Evolutionary conservation across 768 basidiomycete species (phyloP).

Genomic region (Tulasnella sp.): DNA sequence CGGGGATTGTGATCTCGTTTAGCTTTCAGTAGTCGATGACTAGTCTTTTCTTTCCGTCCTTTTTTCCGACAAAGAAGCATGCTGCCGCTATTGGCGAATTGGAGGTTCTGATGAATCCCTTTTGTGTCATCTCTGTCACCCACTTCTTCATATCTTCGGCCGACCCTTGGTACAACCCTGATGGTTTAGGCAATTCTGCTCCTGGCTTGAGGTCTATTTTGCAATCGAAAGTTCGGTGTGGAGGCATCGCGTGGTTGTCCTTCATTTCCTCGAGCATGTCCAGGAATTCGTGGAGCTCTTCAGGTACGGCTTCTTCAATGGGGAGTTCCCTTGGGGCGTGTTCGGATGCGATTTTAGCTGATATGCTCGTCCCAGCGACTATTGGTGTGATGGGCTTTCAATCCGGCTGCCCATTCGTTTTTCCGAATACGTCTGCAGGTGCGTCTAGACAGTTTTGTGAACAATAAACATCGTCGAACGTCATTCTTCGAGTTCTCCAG

Average conservation of each 20-base stretch:
- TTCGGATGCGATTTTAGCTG: neutral
- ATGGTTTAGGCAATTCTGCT: neutral
- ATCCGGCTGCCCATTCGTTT: neutral
- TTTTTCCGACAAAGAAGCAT: slow-evolving; percentile 28
- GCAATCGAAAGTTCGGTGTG: neutral
- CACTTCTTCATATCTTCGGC: slow-evolving; percentile 17
- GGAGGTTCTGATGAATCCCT: slow-evolving; percentile 23
- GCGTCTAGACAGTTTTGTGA: neutral
- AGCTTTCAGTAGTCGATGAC: slow-evolving; percentile 24
- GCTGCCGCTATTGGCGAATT: slow-evolving; percentile 24
- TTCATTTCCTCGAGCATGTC: neutral
- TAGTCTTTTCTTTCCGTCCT: slow-evolving; percentile 24
- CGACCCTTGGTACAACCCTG: neutral
- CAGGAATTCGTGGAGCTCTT: neutral
- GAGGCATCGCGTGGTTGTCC: neutral
- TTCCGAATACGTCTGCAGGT: neutral
- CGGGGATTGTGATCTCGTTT: slow-evolving; percentile 23
- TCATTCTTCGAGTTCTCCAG: neutral
- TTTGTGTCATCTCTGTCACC: slow-evolving; percentile 26
- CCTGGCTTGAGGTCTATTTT: slow-evolving; percentile 10
- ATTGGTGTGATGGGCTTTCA: neutral
- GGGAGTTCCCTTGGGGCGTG: neutral
- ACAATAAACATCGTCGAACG: neutral
- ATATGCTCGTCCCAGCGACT: no score
- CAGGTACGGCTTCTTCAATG: neutral